Evolutionary conservation across 768 basidiomycete genomes (phyloP).

Genomic region (Collybia sordida): DNA sequence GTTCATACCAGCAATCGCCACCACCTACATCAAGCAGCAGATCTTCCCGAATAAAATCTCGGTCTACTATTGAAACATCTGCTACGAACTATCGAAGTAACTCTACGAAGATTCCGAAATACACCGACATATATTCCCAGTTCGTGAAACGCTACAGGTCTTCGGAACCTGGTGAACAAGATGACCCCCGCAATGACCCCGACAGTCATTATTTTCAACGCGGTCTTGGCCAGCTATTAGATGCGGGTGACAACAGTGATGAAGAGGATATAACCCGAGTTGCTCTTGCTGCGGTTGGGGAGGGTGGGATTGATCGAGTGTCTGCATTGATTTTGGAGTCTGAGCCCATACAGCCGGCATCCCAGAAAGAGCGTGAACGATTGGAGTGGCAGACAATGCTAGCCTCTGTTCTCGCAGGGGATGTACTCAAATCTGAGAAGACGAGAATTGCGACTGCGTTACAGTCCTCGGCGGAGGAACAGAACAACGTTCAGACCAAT

Average conservation of each 20-base stretch:
- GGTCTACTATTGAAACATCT: conserved; percentile 14
- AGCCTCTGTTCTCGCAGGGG: conserved; percentile 88
- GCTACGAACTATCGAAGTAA: conserved; percentile 10
- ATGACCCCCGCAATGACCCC: conserved; percentile 77
- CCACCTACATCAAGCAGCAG: conserved; percentile 26
- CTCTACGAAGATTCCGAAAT: conserved; percentile 23
- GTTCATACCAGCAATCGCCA: conserved; percentile 32
- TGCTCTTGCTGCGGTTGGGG: conserved; percentile 40
- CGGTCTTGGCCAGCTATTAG: conserved; percentile 63
- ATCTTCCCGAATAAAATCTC: conserved; percentile 27
- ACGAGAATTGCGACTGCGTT: conserved; percentile 84
- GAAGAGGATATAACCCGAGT: conserved; percentile 62
- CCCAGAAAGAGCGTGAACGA: conserved; percentile 75
- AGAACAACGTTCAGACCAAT: conserved; percentile 63
- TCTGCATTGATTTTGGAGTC: conserved; percentile 56
- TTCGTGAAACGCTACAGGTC: conserved; percentile 78
- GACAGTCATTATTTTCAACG: conserved; percentile 81
- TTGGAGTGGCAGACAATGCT: conserved; percentile 97
- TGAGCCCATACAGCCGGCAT: conserved; percentile 65
- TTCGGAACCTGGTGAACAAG: conserved; percentile 52
- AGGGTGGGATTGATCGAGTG: conserved; percentile 47
- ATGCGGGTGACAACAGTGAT: conserved; percentile 73
- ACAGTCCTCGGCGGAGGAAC: conserved; percentile 66
- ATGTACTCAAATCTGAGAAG: conserved; percentile 94
- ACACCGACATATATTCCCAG: conserved; percentile 72